Base-by-base conservation (phyloP, 805 yeast species). In the Candida quercuum region DNA sequence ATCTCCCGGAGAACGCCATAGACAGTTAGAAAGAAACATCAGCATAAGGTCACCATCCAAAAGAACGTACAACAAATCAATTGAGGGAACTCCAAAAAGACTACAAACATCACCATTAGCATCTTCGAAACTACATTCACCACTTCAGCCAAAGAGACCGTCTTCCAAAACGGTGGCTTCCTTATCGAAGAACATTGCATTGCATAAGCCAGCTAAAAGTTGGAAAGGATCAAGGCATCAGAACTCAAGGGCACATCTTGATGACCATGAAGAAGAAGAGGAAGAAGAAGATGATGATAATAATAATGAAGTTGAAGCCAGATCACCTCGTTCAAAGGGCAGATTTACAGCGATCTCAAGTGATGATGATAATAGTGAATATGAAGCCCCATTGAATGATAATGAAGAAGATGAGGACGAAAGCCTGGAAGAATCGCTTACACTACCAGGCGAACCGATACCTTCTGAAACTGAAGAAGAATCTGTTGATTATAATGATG, bases 391-490 rank as follows among this genome's bases (percentile, higher is more conserved):
- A 9, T n/a, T 28, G 14, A 6, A n/a, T 15, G 51, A 41, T n/a
- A 38, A 28, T 24, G 49, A 45, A 13, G 50, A 43, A 4, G 52
- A 42, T 9, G 41, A 37, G 6, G 42, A 38, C 12, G 29, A 12
- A 12, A 40, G 34, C 8, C 42, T 34, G 8, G 39, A 30, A 10
- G 38, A 27, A 33, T 26, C 26, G 31, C 15, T 16, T 9, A 6
- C 27, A 24, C 11, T 29, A 30, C 16, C 20, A 29, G 32, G 10
- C 17, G 21, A 12, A 18, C 8, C 17, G 19, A 11, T 25, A 36
- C 32, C 28, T 25, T 25, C 39, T 35, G 25, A 19, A 9, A 17
- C 6, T 17, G 30, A 24, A 8, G 29, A 18, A 10, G 27, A 23
- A 12, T 23, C 22, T 13, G 10, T 25, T n/a, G 27, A 28, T 20